These are phyloP conservation scores for Artemisia argyi DNA, from an alignment of 129 eudicot genomes.

Conservation along the genomic window DNA sequence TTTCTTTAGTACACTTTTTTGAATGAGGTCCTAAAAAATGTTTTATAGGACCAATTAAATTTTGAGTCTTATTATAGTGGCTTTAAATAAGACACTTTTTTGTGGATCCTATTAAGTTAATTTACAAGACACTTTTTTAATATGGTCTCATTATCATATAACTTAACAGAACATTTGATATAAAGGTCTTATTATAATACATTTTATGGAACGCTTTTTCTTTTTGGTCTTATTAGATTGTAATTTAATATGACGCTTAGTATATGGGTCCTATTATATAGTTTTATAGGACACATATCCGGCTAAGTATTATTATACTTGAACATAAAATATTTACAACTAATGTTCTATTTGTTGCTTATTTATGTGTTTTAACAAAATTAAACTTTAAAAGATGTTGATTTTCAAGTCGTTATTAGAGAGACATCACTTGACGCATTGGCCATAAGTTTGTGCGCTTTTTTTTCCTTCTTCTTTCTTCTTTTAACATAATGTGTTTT, in stretches of 20 bases:
- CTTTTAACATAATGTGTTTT: no score
- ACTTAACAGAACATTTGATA: background rate
- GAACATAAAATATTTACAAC: no score
- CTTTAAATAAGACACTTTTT: background rate
- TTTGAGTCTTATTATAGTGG: no score
- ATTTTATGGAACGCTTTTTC: background rate
- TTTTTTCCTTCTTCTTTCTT: no score
- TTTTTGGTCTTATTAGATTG: background rate
- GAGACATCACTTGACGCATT: no score
- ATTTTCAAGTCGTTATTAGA: no score
- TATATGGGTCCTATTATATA: background rate
- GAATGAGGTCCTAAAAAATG: no score
- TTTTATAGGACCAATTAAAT: no score
- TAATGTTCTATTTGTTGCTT: background rate
- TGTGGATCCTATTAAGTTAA: background rate
- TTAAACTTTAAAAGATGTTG: no score
- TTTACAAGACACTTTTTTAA: background rate
- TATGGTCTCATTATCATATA: background rate
- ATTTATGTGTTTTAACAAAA: background rate
- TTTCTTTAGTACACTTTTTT: no score
- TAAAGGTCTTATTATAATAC: background rate
- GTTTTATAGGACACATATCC: background rate
- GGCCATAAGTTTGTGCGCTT: no score
- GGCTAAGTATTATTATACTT: background rate
- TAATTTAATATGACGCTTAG: background rate